Base-by-base conservation (phyloP, 257 asterid genomes). In the Lithospermum erythrorhizon region DNA sequence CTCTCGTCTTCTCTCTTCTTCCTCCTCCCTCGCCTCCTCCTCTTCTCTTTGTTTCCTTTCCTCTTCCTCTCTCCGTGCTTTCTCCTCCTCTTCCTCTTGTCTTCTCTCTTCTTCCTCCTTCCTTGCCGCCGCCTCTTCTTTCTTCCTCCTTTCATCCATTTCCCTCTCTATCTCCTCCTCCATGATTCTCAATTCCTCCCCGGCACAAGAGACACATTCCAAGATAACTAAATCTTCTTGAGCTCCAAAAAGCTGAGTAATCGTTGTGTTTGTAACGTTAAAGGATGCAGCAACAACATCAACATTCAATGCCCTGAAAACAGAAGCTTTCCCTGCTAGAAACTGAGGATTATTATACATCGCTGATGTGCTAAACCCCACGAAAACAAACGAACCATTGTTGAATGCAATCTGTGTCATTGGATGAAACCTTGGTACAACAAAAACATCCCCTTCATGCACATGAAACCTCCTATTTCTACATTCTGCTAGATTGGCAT, bases 361-460 rank as follows among this genome's bases (percentile, higher is more conserved):
- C 1, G 75, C 58, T 0, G 88, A 73, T 4, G 81, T 74, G 51
- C 86, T 77, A 48, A 83, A 87, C 2, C 98, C 95, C 82, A 79
- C 53, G 70, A 87, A 87, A n/a, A 84, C 94, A 1, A 90, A 77
- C 0, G 88, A 75, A 0, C 73, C 87, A 9, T 87, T 82, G 78
- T 81, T 79, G 73, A 90, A 90, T 11, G 94, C 81, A 82, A 87
- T 80, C 64, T 90, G 96, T 5, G 94, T 87, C 95, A 87, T 83
- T 3, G 94, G 89, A 61, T 79, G 84, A 69, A 79, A 87, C 71
- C 82, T 73, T 2, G 94, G 93, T 47, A 87, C 86, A 0, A 47
- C 85, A 62, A 90, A 90, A 15, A 81, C 74, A 29, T 87, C 95
- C 0, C 94, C 95, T 78, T 83, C 88, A 23, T 75, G 77, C 3